phyloP scores from a whole-genome alignment of 208 protist genomes.

The Leishmania arabica region DNA sequence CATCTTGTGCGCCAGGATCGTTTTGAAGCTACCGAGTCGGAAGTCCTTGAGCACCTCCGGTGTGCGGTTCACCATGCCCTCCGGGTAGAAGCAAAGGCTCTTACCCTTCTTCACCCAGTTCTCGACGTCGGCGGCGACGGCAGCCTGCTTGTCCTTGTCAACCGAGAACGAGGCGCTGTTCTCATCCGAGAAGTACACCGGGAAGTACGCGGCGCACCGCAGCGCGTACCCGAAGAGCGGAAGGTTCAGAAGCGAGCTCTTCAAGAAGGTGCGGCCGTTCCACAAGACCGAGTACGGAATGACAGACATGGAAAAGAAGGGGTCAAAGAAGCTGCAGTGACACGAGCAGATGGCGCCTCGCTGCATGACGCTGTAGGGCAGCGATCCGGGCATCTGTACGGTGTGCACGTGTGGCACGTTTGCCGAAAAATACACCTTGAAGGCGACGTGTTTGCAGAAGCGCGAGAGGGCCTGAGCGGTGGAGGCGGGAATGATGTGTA shows the following conservation, averaged over 20 bases:
- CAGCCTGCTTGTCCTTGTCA: slow-evolving; percentile 81
- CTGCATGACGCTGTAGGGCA: slow-evolving; percentile 35
- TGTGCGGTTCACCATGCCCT: slow-evolving; percentile 82
- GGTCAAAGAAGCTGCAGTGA: slow-evolving; percentile 83
- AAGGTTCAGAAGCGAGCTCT: slow-evolving; percentile 55
- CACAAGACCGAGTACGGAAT: slow-evolving; percentile 35
- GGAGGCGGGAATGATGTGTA: slow-evolving; percentile 21
- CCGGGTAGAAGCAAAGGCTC: slow-evolving; percentile 64
- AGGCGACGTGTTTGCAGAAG: slow-evolving; percentile 33
- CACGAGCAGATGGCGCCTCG: slow-evolving; percentile 46
- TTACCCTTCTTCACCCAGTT: too few relatives aligned
- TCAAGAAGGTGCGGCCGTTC: slow-evolving; percentile 62
- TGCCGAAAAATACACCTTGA: slow-evolving; percentile 38
- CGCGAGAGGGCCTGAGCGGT: slow-evolving; percentile 41
- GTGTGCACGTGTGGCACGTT: slow-evolving; percentile 54
- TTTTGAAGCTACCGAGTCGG: slow-evolving; percentile 82
- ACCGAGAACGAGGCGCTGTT: slow-evolving; percentile 58
- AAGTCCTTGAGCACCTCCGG: slow-evolving; percentile 82
- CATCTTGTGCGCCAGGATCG: slow-evolving; percentile 62
- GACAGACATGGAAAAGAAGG: slow-evolving; percentile 55
- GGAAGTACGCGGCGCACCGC: slow-evolving; percentile 67
- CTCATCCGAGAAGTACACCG: slow-evolving; percentile 79
- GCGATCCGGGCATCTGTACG: slow-evolving; percentile 52
- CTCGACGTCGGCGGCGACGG: slow-evolving; percentile 62
- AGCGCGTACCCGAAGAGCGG: slow-evolving; percentile 74